Evolutionary conservation across 192 early-diverging fungal genomes (phyloP).

Genomic region (Polychytrium aggregatum): DNA sequence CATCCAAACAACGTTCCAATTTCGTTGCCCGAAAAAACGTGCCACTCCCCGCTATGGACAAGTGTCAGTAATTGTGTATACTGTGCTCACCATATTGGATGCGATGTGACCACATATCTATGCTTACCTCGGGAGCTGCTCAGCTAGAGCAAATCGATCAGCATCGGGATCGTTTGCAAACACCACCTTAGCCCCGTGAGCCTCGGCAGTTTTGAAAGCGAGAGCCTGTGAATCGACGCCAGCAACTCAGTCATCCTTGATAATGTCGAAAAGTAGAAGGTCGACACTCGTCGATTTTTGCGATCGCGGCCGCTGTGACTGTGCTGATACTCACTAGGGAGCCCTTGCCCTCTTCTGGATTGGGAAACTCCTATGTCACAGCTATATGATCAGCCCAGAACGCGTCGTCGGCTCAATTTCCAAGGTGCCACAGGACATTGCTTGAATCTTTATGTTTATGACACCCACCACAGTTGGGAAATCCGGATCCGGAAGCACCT

Average conservation of each 20-base stretch:
- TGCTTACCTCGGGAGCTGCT: constrained; percentile 26
- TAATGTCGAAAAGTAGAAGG: too few relatives aligned
- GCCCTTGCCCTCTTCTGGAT: constrained; percentile 76
- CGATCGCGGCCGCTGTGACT: not conserved
- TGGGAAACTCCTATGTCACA: too few relatives aligned
- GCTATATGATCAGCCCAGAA: too few relatives aligned
- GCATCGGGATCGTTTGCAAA: constrained; percentile 90
- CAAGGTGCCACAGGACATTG: too few relatives aligned
- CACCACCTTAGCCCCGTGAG: constrained; percentile 43
- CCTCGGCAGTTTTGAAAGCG: constrained; percentile 59
- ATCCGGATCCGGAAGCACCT: constrained; percentile 69
- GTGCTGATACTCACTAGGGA: constrained; percentile 31
- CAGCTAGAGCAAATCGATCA: constrained; percentile 83
- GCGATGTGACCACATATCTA: too few relatives aligned
- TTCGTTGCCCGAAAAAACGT: constrained; percentile 79
- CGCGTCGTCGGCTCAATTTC: too few relatives aligned
- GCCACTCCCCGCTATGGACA: constrained; percentile 56
- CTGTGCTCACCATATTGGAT: too few relatives aligned
- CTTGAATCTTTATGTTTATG: too few relatives aligned
- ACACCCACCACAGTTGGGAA: constrained; percentile 71
- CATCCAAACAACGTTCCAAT: too few relatives aligned
- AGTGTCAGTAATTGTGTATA: too few relatives aligned
- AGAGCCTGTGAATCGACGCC: constrained; percentile 22
- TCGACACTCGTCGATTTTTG: too few relatives aligned
- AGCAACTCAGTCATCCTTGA: too few relatives aligned